A percentile compares a stretch with the other conserved stretches of the same genome.
phyloP scores from a whole-genome alignment of 192 early-diverging fungal genomes.

The Coemansia sp. region DNA sequence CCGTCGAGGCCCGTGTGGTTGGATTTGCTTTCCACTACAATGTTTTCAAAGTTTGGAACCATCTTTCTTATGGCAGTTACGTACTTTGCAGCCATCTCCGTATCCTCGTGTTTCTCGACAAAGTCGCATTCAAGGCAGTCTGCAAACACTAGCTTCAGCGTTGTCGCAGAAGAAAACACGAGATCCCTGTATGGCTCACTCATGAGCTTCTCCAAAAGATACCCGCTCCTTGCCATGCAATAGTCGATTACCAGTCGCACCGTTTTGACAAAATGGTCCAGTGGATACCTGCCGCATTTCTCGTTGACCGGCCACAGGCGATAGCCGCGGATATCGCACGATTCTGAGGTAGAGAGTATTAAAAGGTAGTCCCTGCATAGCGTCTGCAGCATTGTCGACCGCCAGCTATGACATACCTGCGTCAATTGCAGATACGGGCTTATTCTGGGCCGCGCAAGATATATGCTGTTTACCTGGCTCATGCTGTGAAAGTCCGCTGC shows the following conservation, averaged over 20 bases:
- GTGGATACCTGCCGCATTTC: background rate
- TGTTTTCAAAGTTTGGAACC: background rate
- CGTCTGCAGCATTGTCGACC: background rate
- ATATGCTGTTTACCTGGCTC: background rate
- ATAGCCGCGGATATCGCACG: background rate
- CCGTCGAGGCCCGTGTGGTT: background rate
- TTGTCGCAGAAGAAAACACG: background rate
- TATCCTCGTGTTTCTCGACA: background rate
- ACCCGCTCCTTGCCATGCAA: background rate
- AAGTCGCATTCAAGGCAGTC: conserved; percentile 1
- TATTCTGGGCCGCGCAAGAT: background rate
- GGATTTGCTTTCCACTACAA: conserved; percentile 3
- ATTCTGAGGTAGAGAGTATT: background rate
- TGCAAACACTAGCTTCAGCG: background rate
- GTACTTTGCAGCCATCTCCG: background rate
- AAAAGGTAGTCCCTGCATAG: background rate
- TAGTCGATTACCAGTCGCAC: conserved; percentile 1
- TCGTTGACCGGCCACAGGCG: conserved; percentile 8
- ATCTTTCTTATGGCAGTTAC: background rate
- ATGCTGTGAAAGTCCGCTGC: conserved; percentile 2
- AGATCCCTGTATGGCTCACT: background rate
- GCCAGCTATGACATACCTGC: conserved; percentile 4
- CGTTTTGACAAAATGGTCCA: background rate
- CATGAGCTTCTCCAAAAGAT: background rate
- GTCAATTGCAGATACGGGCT: background rate